Evolutionary conservation across 805 yeast genomes (phyloP), one percentile per base, ranked within the genome.

Genomic region (Myxozyma udenii): DNA sequence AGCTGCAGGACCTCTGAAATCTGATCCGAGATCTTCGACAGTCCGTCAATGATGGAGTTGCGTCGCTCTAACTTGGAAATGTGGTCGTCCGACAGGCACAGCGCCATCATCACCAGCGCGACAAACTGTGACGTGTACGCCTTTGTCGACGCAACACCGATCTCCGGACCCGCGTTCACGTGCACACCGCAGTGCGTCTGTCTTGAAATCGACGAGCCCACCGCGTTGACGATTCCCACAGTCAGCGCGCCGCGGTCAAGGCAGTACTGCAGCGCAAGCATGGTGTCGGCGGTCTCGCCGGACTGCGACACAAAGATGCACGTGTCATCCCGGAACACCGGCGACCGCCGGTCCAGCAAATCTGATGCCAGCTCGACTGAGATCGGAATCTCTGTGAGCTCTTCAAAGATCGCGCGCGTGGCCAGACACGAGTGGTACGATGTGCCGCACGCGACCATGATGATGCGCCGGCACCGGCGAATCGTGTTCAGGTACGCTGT

Each of bases 381-480:
- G 4, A 89, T 96, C 4, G 97, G 97, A 55, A 89, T 85, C 67
- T 91, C 98, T 28, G 96, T 88, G 65, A 93, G 78, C 69, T 93
- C 98, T 73, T 93, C 99, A 68, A 93, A 90, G 59, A 89, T 84
- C 14, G 96, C 86, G 72, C 99, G 83, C 21, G 96, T 91, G 19
- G 98, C 98, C 68, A 93, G 74, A 76, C 99, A 93, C 16, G 98
- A 93, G 73, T 93, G 98, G 69, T 90, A 93, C 0, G 98, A 93
- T 4, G 99, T 93, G 74, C 99, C 99, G 74, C 99, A 93, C 1
- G 98, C 99, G 73, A 93, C 87, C 98, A 93, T 93, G 54, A 90
- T 87, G 64, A 93, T 79, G 72, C 98, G 82, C 73, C 97, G 83
- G 63, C 96, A 89, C 66, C 96, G 82, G 73, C 98, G 81, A 58